Conservation (phyloP, 441 rosid species). For the Macaranga tanarius region DNA sequence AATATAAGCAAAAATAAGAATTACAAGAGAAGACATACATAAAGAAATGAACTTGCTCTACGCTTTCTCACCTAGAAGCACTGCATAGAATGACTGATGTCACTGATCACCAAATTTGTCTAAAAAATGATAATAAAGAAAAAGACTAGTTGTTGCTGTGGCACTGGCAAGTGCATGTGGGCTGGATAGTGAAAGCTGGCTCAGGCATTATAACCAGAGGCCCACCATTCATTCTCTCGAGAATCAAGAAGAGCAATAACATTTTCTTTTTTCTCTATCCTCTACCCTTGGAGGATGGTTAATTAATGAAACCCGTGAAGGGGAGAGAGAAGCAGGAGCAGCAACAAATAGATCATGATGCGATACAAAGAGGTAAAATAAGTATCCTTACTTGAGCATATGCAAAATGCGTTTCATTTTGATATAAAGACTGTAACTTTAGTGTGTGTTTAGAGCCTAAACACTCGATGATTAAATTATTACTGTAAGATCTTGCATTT, state of each 20-base stretch:
- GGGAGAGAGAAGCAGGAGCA: conserved; percentile 11
- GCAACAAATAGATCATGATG: conserved; percentile 46
- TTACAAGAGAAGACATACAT: background rate
- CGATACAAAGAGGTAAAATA: conserved; percentile 50
- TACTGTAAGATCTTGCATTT: conserved; percentile 8
- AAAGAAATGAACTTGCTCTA: background rate
- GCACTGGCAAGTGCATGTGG: background rate
- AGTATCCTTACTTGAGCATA: background rate
- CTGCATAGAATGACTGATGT: background rate
- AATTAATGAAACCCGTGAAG: background rate
- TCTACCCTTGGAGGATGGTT: background rate
- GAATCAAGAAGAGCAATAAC: background rate
- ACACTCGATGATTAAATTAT: background rate
- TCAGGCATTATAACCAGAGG: background rate
- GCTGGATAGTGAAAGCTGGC: background rate
- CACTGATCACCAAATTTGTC: background rate
- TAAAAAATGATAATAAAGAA: background rate
- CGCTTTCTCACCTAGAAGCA: background rate
- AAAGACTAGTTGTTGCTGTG: background rate
- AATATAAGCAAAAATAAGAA: background rate
- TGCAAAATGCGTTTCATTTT: background rate
- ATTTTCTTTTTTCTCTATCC: background rate
- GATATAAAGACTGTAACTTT: background rate
- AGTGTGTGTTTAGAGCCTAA: background rate
- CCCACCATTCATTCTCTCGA: conserved; percentile 16